These are phyloP conservation scores for Paramecium pentaurelia DNA, from an alignment of 73 alveolate species.

Conservation along the genomic window DNA sequence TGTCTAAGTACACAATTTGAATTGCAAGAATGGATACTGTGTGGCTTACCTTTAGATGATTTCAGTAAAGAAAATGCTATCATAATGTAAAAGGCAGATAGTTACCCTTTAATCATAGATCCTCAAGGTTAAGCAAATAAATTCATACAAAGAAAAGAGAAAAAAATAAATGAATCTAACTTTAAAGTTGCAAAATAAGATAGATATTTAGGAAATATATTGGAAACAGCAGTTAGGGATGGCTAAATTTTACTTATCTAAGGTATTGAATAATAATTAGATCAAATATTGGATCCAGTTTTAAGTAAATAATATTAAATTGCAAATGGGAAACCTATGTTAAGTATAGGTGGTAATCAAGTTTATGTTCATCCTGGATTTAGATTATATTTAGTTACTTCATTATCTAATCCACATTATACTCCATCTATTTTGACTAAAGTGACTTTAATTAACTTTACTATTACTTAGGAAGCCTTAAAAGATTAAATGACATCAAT, in stretches of 20 bases:
- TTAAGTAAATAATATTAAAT: slow-evolving; percentile 70
- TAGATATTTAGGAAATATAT: slow-evolving; percentile 61
- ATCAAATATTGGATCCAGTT: slow-evolving; percentile 92
- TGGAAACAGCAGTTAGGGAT: slow-evolving; percentile 74
- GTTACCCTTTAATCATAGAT: slow-evolving; percentile 94
- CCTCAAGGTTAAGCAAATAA: slow-evolving; percentile 95
- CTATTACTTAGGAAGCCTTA: slow-evolving; percentile 96
- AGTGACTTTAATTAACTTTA: slow-evolving; percentile 94
- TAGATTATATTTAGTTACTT: slow-evolving; percentile 88
- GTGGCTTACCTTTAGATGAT: slow-evolving; percentile 93
- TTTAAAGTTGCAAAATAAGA: slow-evolving; percentile 33
- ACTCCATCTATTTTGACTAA: slow-evolving; percentile 94
- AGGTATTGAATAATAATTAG: slow-evolving; percentile 88
- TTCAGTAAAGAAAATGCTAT: slow-evolving; percentile 93
- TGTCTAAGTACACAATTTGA: slow-evolving; percentile 82
- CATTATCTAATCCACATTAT: slow-evolving; percentile 95
- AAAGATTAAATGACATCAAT: slow-evolving; percentile 91
- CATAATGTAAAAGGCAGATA: slow-evolving; percentile 80
- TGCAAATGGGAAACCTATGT: slow-evolving; percentile 81
- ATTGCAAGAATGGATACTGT: slow-evolving; percentile 85
- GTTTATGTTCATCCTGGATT: slow-evolving; percentile 80
- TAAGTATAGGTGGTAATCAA: slow-evolving; percentile 76
- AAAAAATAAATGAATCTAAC: slow-evolving; percentile 67
- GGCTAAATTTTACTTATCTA: slow-evolving; percentile 88
- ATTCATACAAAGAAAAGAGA: slow-evolving; percentile 83